Evolutionary conservation across 2,329 filamentous ascomycete genomes (phyloP), one percentile per base, ranked within the genome.

Genomic region (Arthrobotrys megalospora): DNA sequence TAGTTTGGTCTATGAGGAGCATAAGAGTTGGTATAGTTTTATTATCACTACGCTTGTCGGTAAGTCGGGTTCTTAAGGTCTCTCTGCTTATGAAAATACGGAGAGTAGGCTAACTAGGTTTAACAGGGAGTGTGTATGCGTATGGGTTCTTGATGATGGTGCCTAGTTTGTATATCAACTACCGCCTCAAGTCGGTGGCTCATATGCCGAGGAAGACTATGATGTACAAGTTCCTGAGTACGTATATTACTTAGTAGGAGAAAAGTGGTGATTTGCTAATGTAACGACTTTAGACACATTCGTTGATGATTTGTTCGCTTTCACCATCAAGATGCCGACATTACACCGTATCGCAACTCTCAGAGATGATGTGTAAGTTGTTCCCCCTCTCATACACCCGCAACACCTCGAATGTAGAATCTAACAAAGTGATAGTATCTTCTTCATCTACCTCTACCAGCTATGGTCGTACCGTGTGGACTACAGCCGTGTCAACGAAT

Each of bases 101-200:
- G 10, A 12, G n/a, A 24, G n/a, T 62, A 32, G 10, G 12, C 53
- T 72, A 43, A 78, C 21, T 38, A 34, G 50, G 14, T 28, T 41
- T 7, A 12, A 65, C 43, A 78, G 75, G 81, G 3, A 81, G 80
- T 50, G 96, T 99, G 64, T 99, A 99, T 84, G 94, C 96, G 0
- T 99, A 99, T 84, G 96, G 96, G 3, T 99, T 99, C 88, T 86
- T 99, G 79, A 97, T 99, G 94, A 99, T 99, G 96, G 92, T 99
- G 7, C 96, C 96, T 12, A 92, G 91, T 76, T 88, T 99, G 38
- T 99, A 98, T 87, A 99, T 99, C 90, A 99, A 99, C 88, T 99
- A 99, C 87, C 91, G 95, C 11, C 90, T 99, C 81, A 97, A 95
- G 88, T 92, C 91, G 81, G 93, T 98, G 38, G 96, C 96, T 10